Base-by-base conservation (phyloP, 2,329 filamentous ascomycete species). In the Hysterium pulicare region DNA sequence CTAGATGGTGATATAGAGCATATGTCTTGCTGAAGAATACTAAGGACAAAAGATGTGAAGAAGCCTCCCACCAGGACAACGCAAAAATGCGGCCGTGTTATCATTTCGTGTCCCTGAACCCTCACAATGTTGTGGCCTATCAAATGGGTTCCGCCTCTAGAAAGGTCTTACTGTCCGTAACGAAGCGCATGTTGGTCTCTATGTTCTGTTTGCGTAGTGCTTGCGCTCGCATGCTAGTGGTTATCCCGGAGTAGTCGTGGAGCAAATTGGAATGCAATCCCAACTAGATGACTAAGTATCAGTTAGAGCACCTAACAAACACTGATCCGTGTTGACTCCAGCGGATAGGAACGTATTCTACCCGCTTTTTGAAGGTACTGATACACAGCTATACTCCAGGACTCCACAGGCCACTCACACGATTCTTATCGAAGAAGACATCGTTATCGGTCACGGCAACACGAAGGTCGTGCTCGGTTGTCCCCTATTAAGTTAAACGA, bases 261-360 rank as follows among this genome's bases (percentile, higher is more conserved):
- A n/a, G n/a, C 56, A 50, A 32, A 71, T 51, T 15, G 70, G 54
- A 33, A 71, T 57, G 48, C 66, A 70, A 42, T 70, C 68, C 64
- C 65, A 71, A 49, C 67, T 59, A 46, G 59, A 71, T 13, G 59
- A 66, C 52, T 70, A 71, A 1, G 67, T 64, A 40, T 70, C 68
- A 11, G 65, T 67, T 17, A 70, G 52, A 1, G 67, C 71, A 19
- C 67, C 68, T 21, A 70, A 62, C 9, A 71, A 55, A 38, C 68
- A 71, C 50, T 70, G 68, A 48, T 71, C 68, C 8, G 67, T 71
- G 47, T 71, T 71, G 38, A 70, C 66, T 17, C 67, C 67, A 15
- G 68, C 62, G 43, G 71, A 71, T 4, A 71, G 49, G 16, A 71
- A 46, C 1, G 67, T 70, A 49, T 68, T 69, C 55, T 69, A 30